Evolutionary conservation across 768 basidiomycete genomes (phyloP), one percentile per base, ranked within the genome.

Genomic region (Solioccasus polychromus): DNA sequence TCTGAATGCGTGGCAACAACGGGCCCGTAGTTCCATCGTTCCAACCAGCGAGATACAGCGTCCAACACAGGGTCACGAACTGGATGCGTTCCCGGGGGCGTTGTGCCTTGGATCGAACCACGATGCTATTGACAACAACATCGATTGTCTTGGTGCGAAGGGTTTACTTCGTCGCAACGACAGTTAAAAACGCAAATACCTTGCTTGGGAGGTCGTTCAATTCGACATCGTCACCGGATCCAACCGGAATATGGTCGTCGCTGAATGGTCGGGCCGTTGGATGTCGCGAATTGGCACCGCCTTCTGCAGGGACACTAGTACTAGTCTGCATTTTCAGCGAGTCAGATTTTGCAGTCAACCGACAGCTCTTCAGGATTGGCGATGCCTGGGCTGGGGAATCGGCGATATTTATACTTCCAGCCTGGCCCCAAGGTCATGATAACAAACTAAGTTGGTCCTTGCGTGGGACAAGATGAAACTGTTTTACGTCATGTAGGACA

Each of bases 21-120:
- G 70, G 71, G 22, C 70, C 70, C 18, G 62, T 68, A 18, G 66
- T 57, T 8, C 56, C 71, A 44, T 72, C 70, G 45, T 70, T 70
- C 67, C 70, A 71, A 8, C 70, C 70, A 0, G 56, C 46, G 17
- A 71, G 47, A 39, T 66, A 72, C 14, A 69, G 9, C 34, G 60
- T 56, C 55, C 58, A 70, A 49, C 68, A 71, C 2, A 71, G 56
- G 1, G 66, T 53, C 8, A 40, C 49, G 32, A 70, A 63, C 31
- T 72, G 71, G n/a, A 69, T 48, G 3, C 44, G 53, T 12, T 46
- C 55, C 5, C 45, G 63, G 17, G 53, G 39, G 8, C 44, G 44
- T 39, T 64, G 68, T 14, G 45, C 42, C 35, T 40, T 61, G 19
- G 53, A 56, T 17, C 50, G 57, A 12, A 32, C 30, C 6, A 43